Conservation (phyloP, 352 stramenopile species). For the Pythium vanterpoolii region DNA sequence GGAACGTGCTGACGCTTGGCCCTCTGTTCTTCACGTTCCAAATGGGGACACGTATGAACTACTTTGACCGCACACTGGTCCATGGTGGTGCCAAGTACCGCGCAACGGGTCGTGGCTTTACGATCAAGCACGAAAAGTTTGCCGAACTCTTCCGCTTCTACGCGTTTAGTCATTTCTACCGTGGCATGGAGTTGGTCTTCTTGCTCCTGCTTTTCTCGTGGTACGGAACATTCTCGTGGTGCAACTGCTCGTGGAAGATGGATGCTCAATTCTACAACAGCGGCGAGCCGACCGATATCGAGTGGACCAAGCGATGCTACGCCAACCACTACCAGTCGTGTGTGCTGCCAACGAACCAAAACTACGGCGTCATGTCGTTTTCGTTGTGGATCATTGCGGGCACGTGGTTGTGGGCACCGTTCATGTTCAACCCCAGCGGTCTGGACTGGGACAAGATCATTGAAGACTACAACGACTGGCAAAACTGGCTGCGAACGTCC, state of each 20-base stretch:
- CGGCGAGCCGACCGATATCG: conserved; percentile 61
- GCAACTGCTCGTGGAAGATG: conserved; percentile 80
- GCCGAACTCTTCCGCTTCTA: conserved; percentile 98
- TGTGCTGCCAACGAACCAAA: conserved; percentile 93
- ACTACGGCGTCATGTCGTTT: conserved; percentile 98
- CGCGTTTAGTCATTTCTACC: conserved; percentile 97
- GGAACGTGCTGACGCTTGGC: conserved; percentile 96
- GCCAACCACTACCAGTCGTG: conserved; percentile 84
- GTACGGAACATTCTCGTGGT: conserved; percentile 94
- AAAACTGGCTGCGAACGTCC: conserved; percentile 91
- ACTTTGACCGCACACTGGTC: conserved; percentile 97
- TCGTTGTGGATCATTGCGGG: conserved; percentile 94
- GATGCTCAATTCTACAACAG: conserved; percentile 76
- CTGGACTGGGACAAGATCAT: conserved; percentile 97
- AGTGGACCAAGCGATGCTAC: conserved; percentile 81
- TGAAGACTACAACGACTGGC: conserved; percentile 93
- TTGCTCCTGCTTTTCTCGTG: conserved; percentile 75
- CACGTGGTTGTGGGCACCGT: conserved; percentile 84
- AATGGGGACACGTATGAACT: conserved; percentile 98
- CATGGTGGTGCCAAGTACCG: conserved; percentile 98
- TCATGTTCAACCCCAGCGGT: conserved; percentile 96
- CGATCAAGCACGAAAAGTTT: conserved; percentile 98
- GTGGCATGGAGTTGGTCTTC: conserved; percentile 94
- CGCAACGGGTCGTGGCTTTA: conserved; percentile 97
- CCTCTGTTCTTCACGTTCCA: conserved; percentile 99